Base-by-base conservation (phyloP, 1,139 yeast genomes). In the Scheffersomyces cryptocercus region DNA sequence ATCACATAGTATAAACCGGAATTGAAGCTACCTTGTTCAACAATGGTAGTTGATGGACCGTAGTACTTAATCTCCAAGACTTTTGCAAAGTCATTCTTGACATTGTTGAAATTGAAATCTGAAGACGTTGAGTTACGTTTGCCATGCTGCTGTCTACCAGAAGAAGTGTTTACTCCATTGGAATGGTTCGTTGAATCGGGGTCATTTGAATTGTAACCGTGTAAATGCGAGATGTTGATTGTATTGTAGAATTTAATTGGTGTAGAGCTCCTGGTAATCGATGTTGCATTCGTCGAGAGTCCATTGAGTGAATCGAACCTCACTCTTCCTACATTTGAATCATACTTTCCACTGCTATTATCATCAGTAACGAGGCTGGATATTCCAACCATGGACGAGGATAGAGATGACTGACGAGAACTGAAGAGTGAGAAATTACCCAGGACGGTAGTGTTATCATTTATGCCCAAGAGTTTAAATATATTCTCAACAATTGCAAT, bases 1-100 rank as follows among this genome's bases (percentile, higher is more conserved):
- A 91, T 79, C 6, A 93, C 84, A 58, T 85, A 90, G 58, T 73
- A 88, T 11, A 93, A 61, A 0, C 98, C 99, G 0, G 85, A 79
- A 38, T 84, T 79, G 41, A 77, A 77, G 6, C 82, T 78, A 40
- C 85, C 82, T 50, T 86, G 88, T 43, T 79, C 76, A 11, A 87
- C 81, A 2, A 91, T 57, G 0, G 73, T 69, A 0, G 82, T 62
- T 3, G 82, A 88, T 31, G 82, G 75, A 9, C 77, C 70, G 50
- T 77, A 75, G 49, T 69, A 76, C 47, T 79, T 68, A 8, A 91
- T 69, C 41, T 84, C 82, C 36, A 93, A 62, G 7, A 68, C 73
- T 34, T 80, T 76, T 0, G 91, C 80, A 52, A 90, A 85, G 32
- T 85, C 91, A 26, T 67, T 65, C 54, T 82, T 86, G 3, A 87